phyloP scores from a whole-genome alignment of 1,284 basidiomycete species.

The Marasmius sp. region DNA sequence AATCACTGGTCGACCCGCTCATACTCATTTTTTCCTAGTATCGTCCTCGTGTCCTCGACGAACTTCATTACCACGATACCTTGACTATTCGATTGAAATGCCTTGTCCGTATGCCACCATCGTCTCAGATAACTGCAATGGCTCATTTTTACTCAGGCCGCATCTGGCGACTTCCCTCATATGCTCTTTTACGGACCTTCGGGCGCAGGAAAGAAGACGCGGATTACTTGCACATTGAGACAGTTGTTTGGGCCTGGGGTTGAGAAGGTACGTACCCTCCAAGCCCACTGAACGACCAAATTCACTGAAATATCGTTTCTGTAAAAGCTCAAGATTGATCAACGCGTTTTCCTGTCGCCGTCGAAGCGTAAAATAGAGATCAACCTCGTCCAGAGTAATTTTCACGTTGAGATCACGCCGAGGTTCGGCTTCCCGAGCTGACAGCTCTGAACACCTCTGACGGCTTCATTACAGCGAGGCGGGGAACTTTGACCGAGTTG shows the following conservation, averaged over 20 bases:
- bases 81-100: conserved; percentile 83
- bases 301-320: neutral
- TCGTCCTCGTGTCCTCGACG: conserved; percentile 82
- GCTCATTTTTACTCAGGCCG: conserved; percentile 49
- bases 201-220: conserved; percentile 97
- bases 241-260: conserved; percentile 92
- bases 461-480: conserved; percentile 69
- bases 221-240: conserved; percentile 86
- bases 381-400: conserved; percentile 96
- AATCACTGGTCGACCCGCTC: neutral
- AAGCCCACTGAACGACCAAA: neutral
- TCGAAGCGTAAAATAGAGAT: conserved; percentile 95
- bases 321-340: conserved; percentile 92
- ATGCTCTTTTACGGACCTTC: conserved; percentile 98
- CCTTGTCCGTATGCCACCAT: conserved; percentile 50
- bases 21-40: conserved; percentile 50
- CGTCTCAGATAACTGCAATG: neutral
- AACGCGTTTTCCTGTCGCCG: conserved; percentile 93
- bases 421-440: conserved; percentile 52
- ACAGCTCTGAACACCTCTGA: neutral
- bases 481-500: conserved; percentile 92
- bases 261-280: conserved; percentile 70
- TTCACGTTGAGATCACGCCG: conserved; percentile 97
- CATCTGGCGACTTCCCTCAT: conserved; percentile 94
- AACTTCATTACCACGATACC: conserved; percentile 86